A percentile compares a stretch with the other conserved stretches of the same genome.
These are phyloP conservation scores for Fonsecaea nubica DNA, from an alignment of 2,329 filamentous ascomycete species.

Conservation along the genomic window DNA sequence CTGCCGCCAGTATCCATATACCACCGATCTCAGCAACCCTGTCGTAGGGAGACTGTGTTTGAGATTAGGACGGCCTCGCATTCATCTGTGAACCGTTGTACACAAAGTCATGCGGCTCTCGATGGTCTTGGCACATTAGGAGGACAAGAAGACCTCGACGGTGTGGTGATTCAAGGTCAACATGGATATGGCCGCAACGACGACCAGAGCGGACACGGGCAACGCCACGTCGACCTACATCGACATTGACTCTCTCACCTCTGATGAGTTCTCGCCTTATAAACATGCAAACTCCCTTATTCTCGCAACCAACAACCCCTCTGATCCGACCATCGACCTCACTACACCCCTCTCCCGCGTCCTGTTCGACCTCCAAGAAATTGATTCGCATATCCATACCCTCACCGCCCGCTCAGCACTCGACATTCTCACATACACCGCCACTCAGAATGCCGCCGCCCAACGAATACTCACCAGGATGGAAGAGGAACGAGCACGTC, in stretches of 20 bases:
- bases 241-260: constrained; percentile 90
- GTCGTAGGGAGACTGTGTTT: too few relatives aligned
- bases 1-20: too few relatives aligned
- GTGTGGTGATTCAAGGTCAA: neutral
- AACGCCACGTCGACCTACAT: constrained; percentile 66
- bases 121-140: too few relatives aligned
- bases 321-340: constrained; percentile 87
- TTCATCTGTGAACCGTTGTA: too few relatives aligned
- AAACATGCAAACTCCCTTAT: constrained; percentile 89
- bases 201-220: neutral
- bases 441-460: constrained; percentile 74
- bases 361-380: constrained; percentile 94
- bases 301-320: constrained; percentile 87
- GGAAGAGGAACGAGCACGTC: constrained; percentile 76
- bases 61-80: too few relatives aligned
- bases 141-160: too few relatives aligned
- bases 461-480: constrained; percentile 75
- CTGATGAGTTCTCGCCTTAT: constrained; percentile 78
- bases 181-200: constrained; percentile 18
- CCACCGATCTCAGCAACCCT: too few relatives aligned
- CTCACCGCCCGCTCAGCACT: constrained; percentile 84
- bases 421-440: constrained; percentile 79
- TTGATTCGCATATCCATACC: constrained; percentile 92
- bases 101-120: too few relatives aligned
- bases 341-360: constrained; percentile 92